A percentile compares a stretch with the other conserved stretches of the same genome.
These are phyloP conservation scores for Trametes hirsuta DNA, from an alignment of 1,284 basidiomycete genomes.

Conservation along the genomic window DNA sequence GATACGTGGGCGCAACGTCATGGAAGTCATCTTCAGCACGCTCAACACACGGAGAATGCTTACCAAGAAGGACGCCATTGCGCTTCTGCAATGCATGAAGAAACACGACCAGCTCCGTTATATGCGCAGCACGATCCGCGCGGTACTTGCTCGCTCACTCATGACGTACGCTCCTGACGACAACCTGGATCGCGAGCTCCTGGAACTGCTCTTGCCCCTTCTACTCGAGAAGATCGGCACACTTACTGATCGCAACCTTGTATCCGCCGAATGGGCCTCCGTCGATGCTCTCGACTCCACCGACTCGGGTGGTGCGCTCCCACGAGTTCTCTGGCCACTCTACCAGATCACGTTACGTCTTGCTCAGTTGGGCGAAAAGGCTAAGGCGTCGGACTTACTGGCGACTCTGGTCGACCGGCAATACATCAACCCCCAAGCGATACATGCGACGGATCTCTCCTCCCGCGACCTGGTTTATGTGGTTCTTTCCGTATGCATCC, in stretches of 20 bases:
- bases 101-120: conserved; percentile 3
- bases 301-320: not conserved
- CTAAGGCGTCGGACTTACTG: conserved; percentile 28
- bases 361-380: conserved; percentile 13
- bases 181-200: conserved; percentile 8
- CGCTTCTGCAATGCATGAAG: conserved; percentile 11
- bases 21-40: conserved; percentile 12
- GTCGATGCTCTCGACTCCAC: not conserved
- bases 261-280: not conserved
- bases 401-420: conserved; percentile 37
- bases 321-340: conserved; percentile 23
- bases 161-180: conserved; percentile 2
- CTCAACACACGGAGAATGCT: not conserved
- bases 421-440: conserved; percentile 42
- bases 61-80: conserved; percentile 9
- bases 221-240: conserved; percentile 7
- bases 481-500: conserved; percentile 47
- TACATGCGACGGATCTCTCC: conserved; percentile 38
- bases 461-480: conserved; percentile 45
- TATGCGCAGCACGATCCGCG: not conserved
- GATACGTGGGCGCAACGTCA: not conserved
- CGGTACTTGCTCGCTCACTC: not conserved
- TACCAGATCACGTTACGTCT: conserved; percentile 23
- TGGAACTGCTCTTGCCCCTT: conserved; percentile 4
- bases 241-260: not conserved